A percentile compares a stretch with the other conserved stretches of the same genome.
Evolutionary conservation across 768 basidiomycete genomes (phyloP).

Genomic region (Podaxis sp.): DNA sequence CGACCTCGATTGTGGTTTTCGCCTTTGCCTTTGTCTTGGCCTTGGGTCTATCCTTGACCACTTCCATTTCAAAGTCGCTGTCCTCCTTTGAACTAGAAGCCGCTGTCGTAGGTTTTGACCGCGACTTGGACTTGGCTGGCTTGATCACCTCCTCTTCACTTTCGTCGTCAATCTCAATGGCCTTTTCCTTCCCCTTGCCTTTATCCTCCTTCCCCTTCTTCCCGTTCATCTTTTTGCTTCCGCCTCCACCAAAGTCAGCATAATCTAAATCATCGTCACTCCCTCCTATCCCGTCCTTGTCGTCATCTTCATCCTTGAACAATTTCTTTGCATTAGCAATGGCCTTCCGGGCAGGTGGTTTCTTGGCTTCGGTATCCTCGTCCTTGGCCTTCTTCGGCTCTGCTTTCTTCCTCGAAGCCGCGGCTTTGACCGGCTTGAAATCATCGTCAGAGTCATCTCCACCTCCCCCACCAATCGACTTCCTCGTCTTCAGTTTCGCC

Average conservation of each 20-base stretch:
- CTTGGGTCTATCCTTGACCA: background rate
- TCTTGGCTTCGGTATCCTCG: slow-evolving; percentile 18
- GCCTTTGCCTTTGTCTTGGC: slow-evolving; percentile 16
- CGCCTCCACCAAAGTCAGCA: background rate
- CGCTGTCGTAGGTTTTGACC: background rate
- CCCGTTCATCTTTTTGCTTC: background rate
- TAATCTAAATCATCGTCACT: slow-evolving; percentile 11
- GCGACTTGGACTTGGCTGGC: slow-evolving; percentile 10
- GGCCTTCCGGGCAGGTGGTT: slow-evolving; percentile 18
- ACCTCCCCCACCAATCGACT: slow-evolving; percentile 37
- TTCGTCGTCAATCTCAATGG: slow-evolving; percentile 21
- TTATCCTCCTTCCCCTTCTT: slow-evolving; percentile 1
- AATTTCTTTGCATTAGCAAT: slow-evolving; percentile 21
- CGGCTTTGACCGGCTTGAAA: slow-evolving; percentile 47
- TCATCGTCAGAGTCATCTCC: slow-evolving; percentile 42
- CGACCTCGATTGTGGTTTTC: slow-evolving; percentile 14
- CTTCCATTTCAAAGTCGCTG: slow-evolving; percentile 14
- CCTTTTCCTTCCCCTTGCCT: slow-evolving; percentile 22
- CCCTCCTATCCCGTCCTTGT: slow-evolving; percentile 3
- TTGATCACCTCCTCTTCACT: slow-evolving; percentile 15
- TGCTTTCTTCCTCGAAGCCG: slow-evolving; percentile 37
- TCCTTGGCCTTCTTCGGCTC: slow-evolving; percentile 27
- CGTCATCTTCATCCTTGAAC: slow-evolving; percentile 16
- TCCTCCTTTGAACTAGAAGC: background rate
- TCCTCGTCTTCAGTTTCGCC: slow-evolving; percentile 44